Evolutionary conservation across 106 monocot species (phyloP).

Genomic region (Phalaenopsis equestris): DNA sequence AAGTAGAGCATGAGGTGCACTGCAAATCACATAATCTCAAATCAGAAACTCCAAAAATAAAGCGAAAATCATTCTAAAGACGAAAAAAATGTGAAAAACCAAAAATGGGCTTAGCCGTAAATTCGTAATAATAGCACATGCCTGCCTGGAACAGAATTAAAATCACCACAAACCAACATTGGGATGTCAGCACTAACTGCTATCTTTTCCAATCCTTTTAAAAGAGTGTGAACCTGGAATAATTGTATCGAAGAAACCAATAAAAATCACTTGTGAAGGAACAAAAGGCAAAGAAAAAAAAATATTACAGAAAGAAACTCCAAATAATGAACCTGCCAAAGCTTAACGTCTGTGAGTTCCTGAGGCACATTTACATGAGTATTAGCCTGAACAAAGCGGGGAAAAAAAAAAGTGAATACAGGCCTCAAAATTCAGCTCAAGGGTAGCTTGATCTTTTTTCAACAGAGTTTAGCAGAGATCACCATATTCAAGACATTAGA

Average conservation of each 20-base stretch:
- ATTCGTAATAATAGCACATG: slow-evolving; percentile 1
- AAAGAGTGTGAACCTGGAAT: slow-evolving; percentile 78
- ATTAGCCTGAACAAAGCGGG: slow-evolving; percentile 38
- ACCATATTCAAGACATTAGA: neutral
- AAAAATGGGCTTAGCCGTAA: neutral
- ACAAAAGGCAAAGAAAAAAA: neutral
- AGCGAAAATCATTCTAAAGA: neutral
- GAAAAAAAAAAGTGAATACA: neutral
- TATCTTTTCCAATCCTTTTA: slow-evolving; percentile 95
- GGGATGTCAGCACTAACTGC: slow-evolving; percentile 92
- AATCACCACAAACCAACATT: slow-evolving; percentile 99
- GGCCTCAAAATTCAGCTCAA: neutral
- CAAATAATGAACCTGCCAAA: slow-evolving; percentile 75
- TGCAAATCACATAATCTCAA: slow-evolving; percentile 23
- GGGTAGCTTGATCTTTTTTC: neutral
- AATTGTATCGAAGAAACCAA: neutral
- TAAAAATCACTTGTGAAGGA: neutral
- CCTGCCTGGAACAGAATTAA: slow-evolving; percentile 92
- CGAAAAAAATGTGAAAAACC: neutral
- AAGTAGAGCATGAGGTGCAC: slow-evolving; percentile 82
- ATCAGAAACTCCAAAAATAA: neutral
- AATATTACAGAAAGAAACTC: neutral
- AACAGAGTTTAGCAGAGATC: neutral
- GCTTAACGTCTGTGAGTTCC: slow-evolving; percentile 64
- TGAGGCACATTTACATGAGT: slow-evolving; percentile 59